These are phyloP conservation scores for Yamadazyma friedrichii DNA, from an alignment of 1,139 yeast genomes.

Conservation along the genomic window DNA sequence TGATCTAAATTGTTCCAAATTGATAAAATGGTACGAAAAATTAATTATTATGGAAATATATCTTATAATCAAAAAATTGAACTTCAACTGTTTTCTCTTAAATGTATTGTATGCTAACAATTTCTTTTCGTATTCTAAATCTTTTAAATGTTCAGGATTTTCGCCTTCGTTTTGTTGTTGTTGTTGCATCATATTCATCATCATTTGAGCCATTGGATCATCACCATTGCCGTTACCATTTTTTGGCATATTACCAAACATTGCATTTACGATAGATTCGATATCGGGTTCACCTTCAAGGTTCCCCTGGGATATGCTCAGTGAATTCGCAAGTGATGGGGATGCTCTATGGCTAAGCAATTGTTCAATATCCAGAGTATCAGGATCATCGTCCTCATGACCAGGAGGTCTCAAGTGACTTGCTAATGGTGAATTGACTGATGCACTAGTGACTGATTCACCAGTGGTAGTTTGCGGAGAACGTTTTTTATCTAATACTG, in stretches of 20 bases:
- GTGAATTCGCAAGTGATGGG: constrained; percentile 9
- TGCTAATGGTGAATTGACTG: background rate
- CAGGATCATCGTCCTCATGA: constrained; percentile 17
- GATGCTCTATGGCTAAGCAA: constrained; percentile 14
- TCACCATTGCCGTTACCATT: constrained; percentile 3
- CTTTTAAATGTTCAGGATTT: constrained; percentile 18
- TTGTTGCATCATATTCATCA: constrained; percentile 25
- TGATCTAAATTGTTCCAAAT: constrained; percentile 25
- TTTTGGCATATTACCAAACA: constrained; percentile 23
- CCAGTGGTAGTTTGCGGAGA: background rate
- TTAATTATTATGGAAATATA: constrained; percentile 25
- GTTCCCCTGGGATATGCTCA: constrained; percentile 3
- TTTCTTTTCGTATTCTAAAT: constrained; percentile 29
- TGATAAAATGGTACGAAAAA: constrained; percentile 35
- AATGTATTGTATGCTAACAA: constrained; percentile 31
- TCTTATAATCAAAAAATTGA: constrained; percentile 33
- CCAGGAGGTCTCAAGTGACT: constrained; percentile 2
- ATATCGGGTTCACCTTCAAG: constrained; percentile 19
- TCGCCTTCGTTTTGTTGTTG: constrained; percentile 13
- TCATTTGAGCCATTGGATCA: constrained; percentile 34
- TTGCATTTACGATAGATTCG: constrained; percentile 35
- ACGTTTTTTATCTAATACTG: constrained; percentile 30
- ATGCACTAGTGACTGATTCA: constrained; percentile 9
- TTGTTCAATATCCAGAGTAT: constrained; percentile 18
- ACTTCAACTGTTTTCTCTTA: constrained; percentile 33